phyloP scores from a whole-genome alignment of 805 yeast genomes.

The Groenewaldozyma salmanticensis region DNA sequence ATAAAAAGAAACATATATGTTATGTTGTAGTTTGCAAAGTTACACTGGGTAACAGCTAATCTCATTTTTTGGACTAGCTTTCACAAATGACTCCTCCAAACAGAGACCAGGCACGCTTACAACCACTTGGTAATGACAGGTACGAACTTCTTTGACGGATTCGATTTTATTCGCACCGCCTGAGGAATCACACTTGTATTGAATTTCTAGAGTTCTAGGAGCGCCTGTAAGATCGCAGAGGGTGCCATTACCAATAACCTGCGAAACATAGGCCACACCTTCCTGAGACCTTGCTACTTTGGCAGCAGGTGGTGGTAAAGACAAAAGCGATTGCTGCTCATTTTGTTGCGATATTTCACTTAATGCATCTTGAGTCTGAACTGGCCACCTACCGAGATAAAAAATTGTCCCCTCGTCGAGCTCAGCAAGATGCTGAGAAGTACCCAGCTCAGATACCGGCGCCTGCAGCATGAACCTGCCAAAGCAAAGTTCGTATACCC shows the following conservation, averaged over 20 bases:
- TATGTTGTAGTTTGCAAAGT: too few species aligned
- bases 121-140: constrained; percentile 48
- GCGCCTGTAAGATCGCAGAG: constrained; percentile 48
- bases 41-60: neutral
- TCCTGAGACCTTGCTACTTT: constrained; percentile 12
- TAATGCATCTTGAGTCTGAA: neutral
- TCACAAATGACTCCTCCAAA: constrained; percentile 18
- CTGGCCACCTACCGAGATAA: constrained; percentile 23
- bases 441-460: constrained; percentile 12
- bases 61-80: neutral
- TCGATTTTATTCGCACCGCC: constrained; percentile 22
- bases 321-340: neutral
- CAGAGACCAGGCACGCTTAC: constrained; percentile 46
- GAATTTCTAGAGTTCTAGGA: constrained; percentile 45
- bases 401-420: constrained; percentile 20
- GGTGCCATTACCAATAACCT: constrained; percentile 40
- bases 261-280: constrained; percentile 23
- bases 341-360: neutral
- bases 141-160: constrained; percentile 42
- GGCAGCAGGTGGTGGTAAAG: neutral
- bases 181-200: constrained; percentile 44
- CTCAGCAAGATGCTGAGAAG: neutral
- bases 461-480: constrained; percentile 31
- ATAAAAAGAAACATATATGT: too few species aligned
- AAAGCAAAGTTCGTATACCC: constrained; percentile 45